Conservation (phyloP, 2,329 filamentous ascomycete genomes). For the Ceratocystis harringtonii region DNA sequence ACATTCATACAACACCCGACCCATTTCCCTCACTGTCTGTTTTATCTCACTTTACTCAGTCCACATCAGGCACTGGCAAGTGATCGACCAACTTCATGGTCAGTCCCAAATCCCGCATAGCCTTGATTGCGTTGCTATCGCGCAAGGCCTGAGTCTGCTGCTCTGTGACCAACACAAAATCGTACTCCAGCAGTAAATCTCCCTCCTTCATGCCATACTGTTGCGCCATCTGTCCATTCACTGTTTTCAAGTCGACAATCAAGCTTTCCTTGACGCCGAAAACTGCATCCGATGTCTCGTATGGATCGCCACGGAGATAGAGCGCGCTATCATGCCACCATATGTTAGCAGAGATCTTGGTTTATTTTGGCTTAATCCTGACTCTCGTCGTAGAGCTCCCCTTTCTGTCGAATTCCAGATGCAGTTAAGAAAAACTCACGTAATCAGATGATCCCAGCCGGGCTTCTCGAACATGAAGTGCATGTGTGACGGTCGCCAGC, state of each 20-base stretch:
- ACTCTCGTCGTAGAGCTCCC: not conserved
- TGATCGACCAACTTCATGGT: conserved; percentile 62
- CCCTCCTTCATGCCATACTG: conserved; percentile 51
- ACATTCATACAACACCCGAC: not conserved
- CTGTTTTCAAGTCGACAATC: conserved; percentile 46
- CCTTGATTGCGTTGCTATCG: conserved; percentile 48
- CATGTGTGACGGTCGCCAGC: conserved; percentile 62
- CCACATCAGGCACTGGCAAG: conserved; percentile 55
- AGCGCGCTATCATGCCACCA: conserved; percentile 43
- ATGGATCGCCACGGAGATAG: conserved; percentile 63
- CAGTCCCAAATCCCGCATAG: conserved; percentile 49
- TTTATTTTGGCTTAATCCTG: not conserved
- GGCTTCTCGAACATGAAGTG: conserved; percentile 80
- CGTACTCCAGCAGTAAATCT: conserved; percentile 48
- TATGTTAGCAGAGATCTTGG: not conserved
- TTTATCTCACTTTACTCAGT: conserved; percentile 19
- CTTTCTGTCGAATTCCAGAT: not conserved
- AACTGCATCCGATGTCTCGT: conserved; percentile 70
- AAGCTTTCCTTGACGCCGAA: conserved; percentile 77
- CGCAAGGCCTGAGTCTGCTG: conserved; percentile 52
- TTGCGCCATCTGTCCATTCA: conserved; percentile 36
- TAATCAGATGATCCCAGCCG: conserved; percentile 67
- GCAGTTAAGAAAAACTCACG: conserved; percentile 38
- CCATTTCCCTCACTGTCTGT: not conserved
- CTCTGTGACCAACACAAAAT: conserved; percentile 64